Percentiles rank a stretch among this genome's conserved stretches.
These are phyloP conservation scores for Purpureocillium lavendulum DNA, from an alignment of 2,329 filamentous ascomycete species.

Conservation along the genomic window DNA sequence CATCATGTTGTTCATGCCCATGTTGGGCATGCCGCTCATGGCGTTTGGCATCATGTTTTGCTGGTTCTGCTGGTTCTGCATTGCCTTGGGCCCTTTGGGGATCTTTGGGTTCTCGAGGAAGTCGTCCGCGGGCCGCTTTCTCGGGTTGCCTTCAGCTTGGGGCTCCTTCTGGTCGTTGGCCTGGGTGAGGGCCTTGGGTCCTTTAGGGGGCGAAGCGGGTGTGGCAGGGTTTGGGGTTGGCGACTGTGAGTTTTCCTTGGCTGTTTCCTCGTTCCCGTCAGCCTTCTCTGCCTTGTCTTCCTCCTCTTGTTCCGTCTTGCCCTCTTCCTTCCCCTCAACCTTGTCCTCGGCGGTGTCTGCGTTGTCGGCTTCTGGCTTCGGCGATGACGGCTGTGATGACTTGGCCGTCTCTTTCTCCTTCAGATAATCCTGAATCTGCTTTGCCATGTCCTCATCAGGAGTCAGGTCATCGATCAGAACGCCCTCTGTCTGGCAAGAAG, in stretches of 20 bases:
- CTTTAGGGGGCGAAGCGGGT: slow-evolving; percentile 19
- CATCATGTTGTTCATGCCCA: slow-evolving; percentile 29
- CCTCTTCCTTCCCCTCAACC: slow-evolving; percentile 25
- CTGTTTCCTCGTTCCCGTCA: slow-evolving; percentile 5
- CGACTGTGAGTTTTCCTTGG: slow-evolving; percentile 26
- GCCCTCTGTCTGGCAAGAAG: slow-evolving; percentile 81
- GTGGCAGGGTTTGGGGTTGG: slow-evolving; percentile 14
- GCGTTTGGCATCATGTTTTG: slow-evolving; percentile 32
- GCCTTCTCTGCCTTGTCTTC: slow-evolving; percentile 5
- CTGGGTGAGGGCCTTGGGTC: slow-evolving; percentile 16
- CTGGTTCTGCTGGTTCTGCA: slow-evolving; percentile 48
- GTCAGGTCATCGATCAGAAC: slow-evolving; percentile 89
- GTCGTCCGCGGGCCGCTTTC: slow-evolving; percentile 79
- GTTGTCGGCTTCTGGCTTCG: slow-evolving; percentile 33
- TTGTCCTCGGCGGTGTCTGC: slow-evolving; percentile 27
- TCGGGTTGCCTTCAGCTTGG: slow-evolving; percentile 35
- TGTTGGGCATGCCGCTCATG: slow-evolving; percentile 31
- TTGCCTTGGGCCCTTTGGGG: slow-evolving; percentile 57
- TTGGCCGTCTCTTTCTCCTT: slow-evolving; percentile 47
- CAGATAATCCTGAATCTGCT: slow-evolving; percentile 70
- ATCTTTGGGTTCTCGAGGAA: slow-evolving; percentile 55
- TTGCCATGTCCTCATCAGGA: slow-evolving; percentile 68
- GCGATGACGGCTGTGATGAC: slow-evolving; percentile 15
- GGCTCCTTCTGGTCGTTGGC: slow-evolving; percentile 24
- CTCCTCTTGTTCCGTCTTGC: slow-evolving; percentile 6